A percentile compares a stretch with the other conserved stretches of the same genome.
Conservation (phyloP, 352 stramenopile species). For the Thraustotheca clavata region DNA sequence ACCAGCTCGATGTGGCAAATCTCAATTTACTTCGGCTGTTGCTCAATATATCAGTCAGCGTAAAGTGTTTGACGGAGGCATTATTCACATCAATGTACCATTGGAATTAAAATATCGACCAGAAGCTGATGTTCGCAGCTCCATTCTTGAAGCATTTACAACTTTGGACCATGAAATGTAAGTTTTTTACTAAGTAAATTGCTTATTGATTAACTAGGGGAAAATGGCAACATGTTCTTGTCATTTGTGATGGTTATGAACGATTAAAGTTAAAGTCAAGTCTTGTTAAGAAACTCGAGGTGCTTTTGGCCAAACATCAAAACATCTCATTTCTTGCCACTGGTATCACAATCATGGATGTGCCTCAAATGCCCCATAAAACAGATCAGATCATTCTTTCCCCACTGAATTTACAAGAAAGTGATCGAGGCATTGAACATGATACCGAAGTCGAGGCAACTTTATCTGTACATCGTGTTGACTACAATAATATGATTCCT, state of each 20-base stretch:
- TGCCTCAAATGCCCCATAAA: background rate
- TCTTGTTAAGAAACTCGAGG: background rate
- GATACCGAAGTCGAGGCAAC: background rate
- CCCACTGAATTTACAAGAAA: background rate
- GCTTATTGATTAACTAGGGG: background rate
- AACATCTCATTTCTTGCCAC: constrained; percentile 1
- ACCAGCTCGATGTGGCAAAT: background rate
- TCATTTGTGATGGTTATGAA: background rate
- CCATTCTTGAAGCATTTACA: background rate
- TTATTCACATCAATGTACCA: constrained; percentile 2
- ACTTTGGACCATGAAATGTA: background rate
- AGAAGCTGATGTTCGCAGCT: background rate
- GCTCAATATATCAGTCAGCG: constrained; percentile 12
- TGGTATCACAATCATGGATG: background rate
- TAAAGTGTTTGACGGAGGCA: constrained; percentile 6
- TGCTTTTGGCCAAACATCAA: background rate
- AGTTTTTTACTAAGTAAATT: background rate
- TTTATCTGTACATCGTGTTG: background rate
- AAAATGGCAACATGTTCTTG: constrained; percentile 3
- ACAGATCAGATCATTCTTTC: background rate
- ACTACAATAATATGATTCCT: background rate
- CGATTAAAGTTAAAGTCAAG: background rate
- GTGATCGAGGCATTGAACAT: background rate
- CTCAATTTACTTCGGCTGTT: constrained; percentile 6
- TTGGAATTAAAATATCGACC: background rate